Evolutionary conservation across 805 yeast species (phyloP), one percentile per base, ranked within the genome.

Genomic region (Lachancea fermentati): DNA sequence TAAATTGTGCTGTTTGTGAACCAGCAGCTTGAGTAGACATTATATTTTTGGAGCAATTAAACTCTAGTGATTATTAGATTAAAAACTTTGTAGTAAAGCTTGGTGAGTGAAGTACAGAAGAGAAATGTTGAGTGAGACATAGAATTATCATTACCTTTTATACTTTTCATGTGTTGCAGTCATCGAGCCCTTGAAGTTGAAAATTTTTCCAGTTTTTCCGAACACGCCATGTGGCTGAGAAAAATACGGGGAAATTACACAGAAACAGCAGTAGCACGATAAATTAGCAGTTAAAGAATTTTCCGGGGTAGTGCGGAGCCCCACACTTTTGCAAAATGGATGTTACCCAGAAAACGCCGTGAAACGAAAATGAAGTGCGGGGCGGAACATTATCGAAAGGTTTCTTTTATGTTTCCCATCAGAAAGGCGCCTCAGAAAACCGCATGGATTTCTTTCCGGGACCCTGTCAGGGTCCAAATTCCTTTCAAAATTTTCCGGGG

Each of bases 1-100:
- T 39, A 25, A 39, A 39, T 14, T 40, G 30, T 12, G 34, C 46
- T 17, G 37, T 26, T 26, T 43, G 41, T n/a, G 30, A 26, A 33
- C 37, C 37, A 22, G 32, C 28, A 18, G 37, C 32, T 8, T 19
- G 4, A 18, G 35, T 25, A 30, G 43, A 40, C 43, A 40, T 40
- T 28, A 14, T 34, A 13, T 19, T 14, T 26, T 17, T 16, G 17
- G 6, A 18, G 30, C 6, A 29, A 16, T 25, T 14, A 9, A 14
- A 15, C 15, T 5, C 14, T 4, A 12, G 11, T 30, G 12, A 30
- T 16, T 17, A 16, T 5, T 9, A 16, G n/a, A 11, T 17, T 19
- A 4, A 32, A 24, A 30, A 12, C 7, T 14, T 30, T 7, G 12
- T 24, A 24, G 28, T 24, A 8, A 8, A 8, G 7, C 11, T 24